These are phyloP conservation scores for Tolypocladium paradoxum DNA, from an alignment of 2,329 filamentous ascomycete species.

Conservation along the genomic window DNA sequence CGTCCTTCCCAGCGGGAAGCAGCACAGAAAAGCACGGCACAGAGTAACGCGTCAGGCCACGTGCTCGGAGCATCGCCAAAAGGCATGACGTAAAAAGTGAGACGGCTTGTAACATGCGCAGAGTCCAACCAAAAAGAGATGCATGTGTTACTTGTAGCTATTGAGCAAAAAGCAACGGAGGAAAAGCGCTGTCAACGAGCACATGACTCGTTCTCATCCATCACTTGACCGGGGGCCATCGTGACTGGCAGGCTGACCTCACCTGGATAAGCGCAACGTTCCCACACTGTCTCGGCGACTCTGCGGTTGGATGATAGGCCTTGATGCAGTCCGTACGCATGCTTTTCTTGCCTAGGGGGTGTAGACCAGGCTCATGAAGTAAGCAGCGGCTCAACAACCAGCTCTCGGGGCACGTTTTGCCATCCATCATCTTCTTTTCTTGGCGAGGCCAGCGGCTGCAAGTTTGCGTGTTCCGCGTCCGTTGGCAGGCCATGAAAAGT, in stretches of 20 bases:
- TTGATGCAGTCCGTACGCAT: too few species aligned
- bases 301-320: conserved; percentile 1
- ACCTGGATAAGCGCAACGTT: neutral
- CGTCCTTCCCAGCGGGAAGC: neutral
- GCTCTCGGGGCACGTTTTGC: neutral
- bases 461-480: neutral
- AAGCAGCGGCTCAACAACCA: neutral
- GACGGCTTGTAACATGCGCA: neutral
- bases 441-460: neutral
- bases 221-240: neutral
- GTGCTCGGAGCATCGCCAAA: neutral
- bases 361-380: neutral
- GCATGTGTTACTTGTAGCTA: too few species aligned
- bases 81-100: neutral
- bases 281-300: conserved; percentile 10
- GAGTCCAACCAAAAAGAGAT: too few species aligned
- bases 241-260: neutral
- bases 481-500: neutral
- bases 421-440: neutral
- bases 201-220: neutral
- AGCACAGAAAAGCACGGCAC: neutral
- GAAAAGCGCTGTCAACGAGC: neutral
- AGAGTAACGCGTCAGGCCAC: neutral
- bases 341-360: neutral
- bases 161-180: neutral